Conservation (phyloP, 805 yeast species). For the Ogataea nitratoaversa region DNA sequence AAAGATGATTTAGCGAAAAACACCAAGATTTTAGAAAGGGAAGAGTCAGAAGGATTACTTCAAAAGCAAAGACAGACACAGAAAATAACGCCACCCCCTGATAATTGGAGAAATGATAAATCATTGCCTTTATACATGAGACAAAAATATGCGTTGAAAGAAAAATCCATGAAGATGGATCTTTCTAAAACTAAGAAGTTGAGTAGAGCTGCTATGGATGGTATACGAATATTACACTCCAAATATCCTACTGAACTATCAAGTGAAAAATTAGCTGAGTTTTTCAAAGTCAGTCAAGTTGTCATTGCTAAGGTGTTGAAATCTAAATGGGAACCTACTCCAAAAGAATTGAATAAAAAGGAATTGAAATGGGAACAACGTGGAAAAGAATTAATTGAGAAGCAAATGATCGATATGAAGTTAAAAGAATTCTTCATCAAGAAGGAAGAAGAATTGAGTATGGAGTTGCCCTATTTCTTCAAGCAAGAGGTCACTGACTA, state of each 20-base stretch:
- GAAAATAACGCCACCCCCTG: slow-evolving; percentile 35
- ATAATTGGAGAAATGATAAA: slow-evolving; percentile 39
- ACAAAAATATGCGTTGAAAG: slow-evolving; percentile 58
- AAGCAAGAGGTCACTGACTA: slow-evolving; percentile 22
- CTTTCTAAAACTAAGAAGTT: slow-evolving; percentile 70
- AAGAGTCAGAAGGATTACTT: slow-evolving; percentile 1
- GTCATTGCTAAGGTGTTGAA: slow-evolving; percentile 75
- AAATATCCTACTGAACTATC: slow-evolving; percentile 55
- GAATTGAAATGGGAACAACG: slow-evolving; percentile 51
- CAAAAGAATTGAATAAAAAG: slow-evolving; percentile 43
- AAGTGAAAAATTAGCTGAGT: slow-evolving; percentile 54
- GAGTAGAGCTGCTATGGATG: slow-evolving; percentile 65
- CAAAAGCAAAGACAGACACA: slow-evolving; percentile 8
- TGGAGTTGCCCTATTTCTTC: slow-evolving; percentile 29
- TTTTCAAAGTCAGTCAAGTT: slow-evolving; percentile 73
- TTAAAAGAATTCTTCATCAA: slow-evolving; percentile 25
- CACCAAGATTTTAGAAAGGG: slow-evolving; percentile 15
- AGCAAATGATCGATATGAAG: slow-evolving; percentile 21
- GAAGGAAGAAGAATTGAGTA: slow-evolving; percentile 25
- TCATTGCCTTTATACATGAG: slow-evolving; percentile 65
- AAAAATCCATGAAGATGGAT: slow-evolving; percentile 51
- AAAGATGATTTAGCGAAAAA: slow-evolving; percentile 18
- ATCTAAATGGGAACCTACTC: slow-evolving; percentile 70
- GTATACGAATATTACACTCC: slow-evolving; percentile 51
- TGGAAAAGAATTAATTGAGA: slow-evolving; percentile 32